Conservation (phyloP, 495 filamentous ascomycete species). For the Penicillium fimorum region DNA sequence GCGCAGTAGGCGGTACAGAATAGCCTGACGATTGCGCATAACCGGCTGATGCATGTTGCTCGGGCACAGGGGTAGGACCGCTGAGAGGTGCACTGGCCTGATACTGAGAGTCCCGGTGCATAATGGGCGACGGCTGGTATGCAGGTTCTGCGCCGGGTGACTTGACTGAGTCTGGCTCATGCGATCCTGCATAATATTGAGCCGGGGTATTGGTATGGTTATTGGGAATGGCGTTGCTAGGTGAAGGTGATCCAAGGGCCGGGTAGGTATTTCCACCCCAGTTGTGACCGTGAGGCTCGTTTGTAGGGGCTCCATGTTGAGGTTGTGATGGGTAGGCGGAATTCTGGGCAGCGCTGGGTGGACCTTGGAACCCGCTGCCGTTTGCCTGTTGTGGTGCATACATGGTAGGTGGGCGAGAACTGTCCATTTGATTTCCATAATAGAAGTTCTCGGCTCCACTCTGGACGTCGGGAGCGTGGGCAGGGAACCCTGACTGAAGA, state of each 20-base stretch:
- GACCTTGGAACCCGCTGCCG: conserved; percentile 18
- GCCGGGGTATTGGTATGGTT: conserved; percentile 20
- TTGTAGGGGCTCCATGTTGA: conserved; percentile 25
- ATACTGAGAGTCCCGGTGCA: conserved; percentile 38
- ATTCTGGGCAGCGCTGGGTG: conserved; percentile 24
- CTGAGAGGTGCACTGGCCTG: conserved; percentile 25
- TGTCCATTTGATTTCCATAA: conserved; percentile 60
- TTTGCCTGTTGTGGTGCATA: conserved; percentile 49
- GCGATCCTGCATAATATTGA: conserved; percentile 34
- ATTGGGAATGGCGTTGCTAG: conserved; percentile 19
- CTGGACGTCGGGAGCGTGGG: conserved; percentile 45
- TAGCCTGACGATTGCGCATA: conserved; percentile 34
- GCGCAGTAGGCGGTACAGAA: conserved; percentile 27
- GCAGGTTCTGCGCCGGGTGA: conserved; percentile 24
- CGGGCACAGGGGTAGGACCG: conserved; percentile 24
- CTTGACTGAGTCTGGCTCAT: conserved; percentile 24
- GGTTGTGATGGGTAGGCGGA: conserved; percentile 26
- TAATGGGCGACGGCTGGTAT: conserved; percentile 30
- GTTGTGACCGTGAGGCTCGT: conserved; percentile 19
- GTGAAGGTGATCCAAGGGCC: conserved; percentile 32
- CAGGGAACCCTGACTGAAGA: conserved; percentile 66
- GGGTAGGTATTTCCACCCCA: conserved; percentile 35
- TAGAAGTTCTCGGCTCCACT: conserved; percentile 78
- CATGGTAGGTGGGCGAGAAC: conserved; percentile 28
- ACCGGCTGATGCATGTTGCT: conserved; percentile 28